Conservation (phyloP, 805 yeast genomes). For the Kuraishia hungarica region DNA sequence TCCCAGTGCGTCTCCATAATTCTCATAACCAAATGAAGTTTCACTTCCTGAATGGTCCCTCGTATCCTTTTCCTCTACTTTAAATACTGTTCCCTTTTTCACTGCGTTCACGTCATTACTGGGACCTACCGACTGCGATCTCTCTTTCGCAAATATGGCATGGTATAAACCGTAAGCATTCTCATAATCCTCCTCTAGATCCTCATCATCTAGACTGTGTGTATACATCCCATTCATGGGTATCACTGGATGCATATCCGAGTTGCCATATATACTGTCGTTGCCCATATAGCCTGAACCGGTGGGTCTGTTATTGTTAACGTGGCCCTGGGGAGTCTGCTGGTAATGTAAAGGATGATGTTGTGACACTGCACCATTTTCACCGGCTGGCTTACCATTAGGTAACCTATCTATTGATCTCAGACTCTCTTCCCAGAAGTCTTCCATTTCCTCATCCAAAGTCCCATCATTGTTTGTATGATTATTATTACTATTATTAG, state of each 20-base stretch:
- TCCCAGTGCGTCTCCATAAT: slow-evolving; percentile 8
- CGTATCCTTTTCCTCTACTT: slow-evolving; percentile 2
- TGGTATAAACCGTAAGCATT: slow-evolving; percentile 26
- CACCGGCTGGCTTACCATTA: slow-evolving; percentile 2
- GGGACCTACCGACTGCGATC: not conserved
- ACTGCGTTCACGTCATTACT: not conserved
- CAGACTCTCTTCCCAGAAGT: slow-evolving; percentile 37
- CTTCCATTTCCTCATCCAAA: slow-evolving; percentile 67
- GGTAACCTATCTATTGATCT: slow-evolving; percentile 8
- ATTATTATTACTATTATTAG: too few species aligned
- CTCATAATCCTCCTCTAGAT: slow-evolving; percentile 17
- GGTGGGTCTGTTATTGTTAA: slow-evolving; percentile 2
- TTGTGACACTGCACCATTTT: slow-evolving; percentile 36
- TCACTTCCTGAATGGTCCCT: not conserved
- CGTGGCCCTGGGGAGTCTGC: not conserved
- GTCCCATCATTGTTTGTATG: slow-evolving; percentile 10
- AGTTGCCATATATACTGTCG: slow-evolving; percentile 4
- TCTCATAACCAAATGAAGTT: not conserved
- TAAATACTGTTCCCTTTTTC: slow-evolving; percentile 2
- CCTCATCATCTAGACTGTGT: slow-evolving; percentile 21
- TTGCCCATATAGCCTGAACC: not conserved
- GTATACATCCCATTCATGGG: slow-evolving; percentile 2
- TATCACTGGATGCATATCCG: slow-evolving; percentile 1
- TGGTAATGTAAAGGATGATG: slow-evolving; percentile 43
- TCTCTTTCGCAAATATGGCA: slow-evolving; percentile 17